Evolutionary conservation across 106 monocot species (phyloP).

Genomic region (Vanilla planifolia): DNA sequence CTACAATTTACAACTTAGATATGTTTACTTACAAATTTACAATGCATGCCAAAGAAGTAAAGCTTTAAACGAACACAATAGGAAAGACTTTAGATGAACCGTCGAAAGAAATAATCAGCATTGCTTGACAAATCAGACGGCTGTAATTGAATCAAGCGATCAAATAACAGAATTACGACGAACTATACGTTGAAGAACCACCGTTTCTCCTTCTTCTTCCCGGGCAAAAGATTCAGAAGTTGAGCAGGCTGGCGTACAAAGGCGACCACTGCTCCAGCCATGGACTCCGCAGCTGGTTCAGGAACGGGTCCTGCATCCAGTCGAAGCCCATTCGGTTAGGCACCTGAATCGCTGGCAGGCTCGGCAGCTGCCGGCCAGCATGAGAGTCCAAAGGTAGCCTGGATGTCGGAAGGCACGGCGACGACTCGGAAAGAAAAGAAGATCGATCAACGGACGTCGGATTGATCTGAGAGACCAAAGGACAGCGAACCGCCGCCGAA

Average conservation of each 20-base stretch:
- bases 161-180: too few relatives aligned
- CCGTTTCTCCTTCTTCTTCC: too few relatives aligned
- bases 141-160: too few relatives aligned
- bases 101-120: too few relatives aligned
- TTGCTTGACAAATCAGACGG: too few relatives aligned
- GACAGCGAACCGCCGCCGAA: not conserved
- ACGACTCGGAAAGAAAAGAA: not conserved
- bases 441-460: not conserved
- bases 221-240: conserved; percentile 21
- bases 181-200: too few relatives aligned
- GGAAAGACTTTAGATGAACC: too few relatives aligned
- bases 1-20: too few relatives aligned
- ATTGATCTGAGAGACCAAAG: not conserved
- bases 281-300: conserved; percentile 57
- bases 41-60: too few relatives aligned
- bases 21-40: too few relatives aligned
- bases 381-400: not conserved
- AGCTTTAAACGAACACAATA: too few relatives aligned
- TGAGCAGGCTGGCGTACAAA: conserved; percentile 37
- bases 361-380: conserved; percentile 7
- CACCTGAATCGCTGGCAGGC: conserved; percentile 31
- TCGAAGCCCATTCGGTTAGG: conserved; percentile 20
- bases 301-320: conserved; percentile 46
- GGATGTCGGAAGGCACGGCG: not conserved
- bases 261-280: conserved; percentile 57